Conservation (phyloP, 2,329 filamentous ascomycete species). For the Fusarium guadeloupense region DNA sequence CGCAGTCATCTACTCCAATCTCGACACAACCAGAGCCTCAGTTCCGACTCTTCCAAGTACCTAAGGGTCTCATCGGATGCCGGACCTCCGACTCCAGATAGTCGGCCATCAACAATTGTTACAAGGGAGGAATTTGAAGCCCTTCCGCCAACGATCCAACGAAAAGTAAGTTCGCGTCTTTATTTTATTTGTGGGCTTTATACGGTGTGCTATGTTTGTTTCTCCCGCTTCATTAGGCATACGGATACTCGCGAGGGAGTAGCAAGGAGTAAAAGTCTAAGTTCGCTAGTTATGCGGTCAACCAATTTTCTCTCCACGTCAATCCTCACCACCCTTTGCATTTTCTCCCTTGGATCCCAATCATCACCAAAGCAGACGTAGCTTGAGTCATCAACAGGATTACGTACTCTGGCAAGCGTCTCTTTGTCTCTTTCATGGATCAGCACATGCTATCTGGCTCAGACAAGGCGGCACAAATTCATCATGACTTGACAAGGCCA, state of each 20-base stretch:
- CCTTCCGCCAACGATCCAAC: conserved; percentile 63
- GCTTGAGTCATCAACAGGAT: conserved; percentile 3
- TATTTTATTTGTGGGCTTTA: conserved; percentile 14
- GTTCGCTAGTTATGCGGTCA: conserved; percentile 15
- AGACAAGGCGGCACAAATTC: conserved; percentile 12
- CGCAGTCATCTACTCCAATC: conserved; percentile 39
- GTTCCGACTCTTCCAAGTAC: conserved; percentile 30
- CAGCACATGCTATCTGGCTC: conserved; percentile 25
- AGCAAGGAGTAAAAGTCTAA: conserved; percentile 2
- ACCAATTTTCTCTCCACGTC: conserved; percentile 5
- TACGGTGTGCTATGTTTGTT: conserved; percentile 7
- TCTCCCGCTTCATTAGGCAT: not conserved
- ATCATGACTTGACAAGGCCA: conserved; percentile 32
- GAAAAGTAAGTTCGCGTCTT: conserved; percentile 61
- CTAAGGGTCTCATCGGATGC: conserved; percentile 41
- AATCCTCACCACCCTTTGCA: conserved; percentile 2
- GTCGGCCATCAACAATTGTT: conserved; percentile 43
- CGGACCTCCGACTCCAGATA: conserved; percentile 26
- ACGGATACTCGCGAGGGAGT: too few species aligned
- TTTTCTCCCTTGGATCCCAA: not conserved
- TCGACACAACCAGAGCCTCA: conserved; percentile 33
- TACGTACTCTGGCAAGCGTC: conserved; percentile 26
- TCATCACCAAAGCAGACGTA: not conserved
- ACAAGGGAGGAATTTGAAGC: conserved; percentile 58
- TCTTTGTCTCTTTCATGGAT: conserved; percentile 9